Evolutionary conservation across 257 asterid genomes (phyloP).

Genomic region (Nicotiana otophora): DNA sequence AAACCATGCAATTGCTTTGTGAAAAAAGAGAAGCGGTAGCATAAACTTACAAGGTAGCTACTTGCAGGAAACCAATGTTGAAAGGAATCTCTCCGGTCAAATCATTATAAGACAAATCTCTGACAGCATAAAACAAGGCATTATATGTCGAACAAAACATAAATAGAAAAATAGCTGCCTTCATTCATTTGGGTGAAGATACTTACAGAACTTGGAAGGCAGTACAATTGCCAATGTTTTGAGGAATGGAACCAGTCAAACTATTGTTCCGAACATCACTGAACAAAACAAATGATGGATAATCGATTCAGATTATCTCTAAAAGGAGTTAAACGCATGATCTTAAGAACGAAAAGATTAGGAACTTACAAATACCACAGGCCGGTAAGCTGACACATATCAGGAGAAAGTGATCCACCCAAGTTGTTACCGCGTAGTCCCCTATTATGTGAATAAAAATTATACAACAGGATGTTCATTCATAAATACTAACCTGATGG

Average conservation of each 20-base stretch:
- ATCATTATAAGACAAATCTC: constrained; percentile 90
- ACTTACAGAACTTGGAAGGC: constrained; percentile 98
- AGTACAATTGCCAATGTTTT: constrained; percentile 82
- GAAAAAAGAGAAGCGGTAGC: neutral
- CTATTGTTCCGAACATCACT: constrained; percentile 97
- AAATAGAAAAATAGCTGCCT: neutral
- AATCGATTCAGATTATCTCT: neutral
- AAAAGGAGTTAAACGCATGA: neutral
- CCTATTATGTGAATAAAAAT: constrained; percentile 21
- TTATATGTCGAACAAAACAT: neutral
- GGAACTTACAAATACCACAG: constrained; percentile 97
- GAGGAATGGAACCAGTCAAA: constrained; percentile 84
- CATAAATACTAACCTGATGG: neutral
- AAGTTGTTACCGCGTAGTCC: constrained; percentile 88
- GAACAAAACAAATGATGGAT: constrained; percentile 7
- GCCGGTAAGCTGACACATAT: constrained; percentile 91
- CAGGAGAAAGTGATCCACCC: constrained; percentile 81
- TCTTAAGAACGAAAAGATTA: neutral
- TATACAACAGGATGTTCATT: neutral
- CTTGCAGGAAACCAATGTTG: constrained; percentile 97
- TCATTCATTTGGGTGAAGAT: constrained; percentile 15
- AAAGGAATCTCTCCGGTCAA: constrained; percentile 82
- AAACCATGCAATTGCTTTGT: neutral
- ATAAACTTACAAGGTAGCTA: constrained; percentile 84
- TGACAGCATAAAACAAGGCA: constrained; percentile 14